Evolutionary conservation across 768 basidiomycete species (phyloP), one percentile per base, ranked within the genome.

Genomic region (Lentinula sp.): DNA sequence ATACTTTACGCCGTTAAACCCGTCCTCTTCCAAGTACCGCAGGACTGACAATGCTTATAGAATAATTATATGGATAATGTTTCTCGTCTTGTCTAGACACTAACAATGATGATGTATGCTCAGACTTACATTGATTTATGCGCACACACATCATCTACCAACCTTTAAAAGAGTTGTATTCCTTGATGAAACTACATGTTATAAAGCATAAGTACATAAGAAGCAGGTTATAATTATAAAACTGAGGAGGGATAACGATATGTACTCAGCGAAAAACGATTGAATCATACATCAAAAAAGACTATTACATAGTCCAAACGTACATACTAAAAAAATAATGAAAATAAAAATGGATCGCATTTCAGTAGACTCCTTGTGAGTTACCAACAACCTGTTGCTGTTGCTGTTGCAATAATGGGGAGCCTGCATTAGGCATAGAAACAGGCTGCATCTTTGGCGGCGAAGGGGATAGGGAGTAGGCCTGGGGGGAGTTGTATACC

Each of bases 351-450:
- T 53, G 9, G 16, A n/a, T 20, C n/a, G 28, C 8, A n/a, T n/a
- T n/a, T 59, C 32, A 59, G 33, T 59, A 59, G 15, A 59, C 57
- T 45, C 57, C 57, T 28, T 59, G 57, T 41, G 57, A 59, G 36
- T 49, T 59, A 23, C 57, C 46, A 59, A 37, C 33, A 12, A 50
- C 57, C 37, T 59, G 57, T 41, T 59, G 57, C 33, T 59, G 57
- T 16, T 59, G 57, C 57, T 59, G 57, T 9, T 59, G 57, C 48
- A 59, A n/a, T 16, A 59, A n/a, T 12, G 57, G 57, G 3, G 45
- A 48, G 8, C 45, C 57, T 10, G 36, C 37, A 23, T 20, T 36
- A 12, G 41, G 13, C 23, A 56, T 28, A 1, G 55, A 41, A 23
- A 20, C 55, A 13, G 55, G 55, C 41, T 54, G 53, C 36, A 54